These are phyloP conservation scores for Ophiostoma himal-ulmi DNA, from an alignment of 2,329 filamentous ascomycete species.

Conservation along the genomic window DNA sequence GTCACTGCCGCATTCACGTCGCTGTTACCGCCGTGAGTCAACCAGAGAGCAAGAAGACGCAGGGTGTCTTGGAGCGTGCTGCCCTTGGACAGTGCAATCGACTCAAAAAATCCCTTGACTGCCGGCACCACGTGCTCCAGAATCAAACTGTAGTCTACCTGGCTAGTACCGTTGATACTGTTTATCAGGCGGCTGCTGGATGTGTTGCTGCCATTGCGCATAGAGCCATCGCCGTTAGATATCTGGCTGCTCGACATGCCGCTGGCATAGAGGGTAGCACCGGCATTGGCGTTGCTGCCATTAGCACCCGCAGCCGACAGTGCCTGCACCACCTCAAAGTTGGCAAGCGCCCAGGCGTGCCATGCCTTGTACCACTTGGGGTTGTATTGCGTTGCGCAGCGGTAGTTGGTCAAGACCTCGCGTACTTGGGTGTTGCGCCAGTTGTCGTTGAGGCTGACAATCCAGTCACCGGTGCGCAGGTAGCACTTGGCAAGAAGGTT, in stretches of 20 bases:
- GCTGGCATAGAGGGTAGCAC: background rate
- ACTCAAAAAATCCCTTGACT: conserved; percentile 94
- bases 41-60: conserved; percentile 89
- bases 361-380: conserved; percentile 97
- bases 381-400: conserved; percentile 88
- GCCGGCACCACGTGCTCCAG: conserved; percentile 89
- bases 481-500: conserved; percentile 89
- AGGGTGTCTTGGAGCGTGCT: conserved; percentile 96
- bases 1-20: conserved; percentile 86
- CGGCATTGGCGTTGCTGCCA: background rate
- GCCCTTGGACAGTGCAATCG: conserved; percentile 82
- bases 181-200: background rate
- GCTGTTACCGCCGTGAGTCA: conserved; percentile 79
- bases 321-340: conserved; percentile 94
- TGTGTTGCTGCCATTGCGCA: background rate
- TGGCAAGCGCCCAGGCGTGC: conserved; percentile 97
- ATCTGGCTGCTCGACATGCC: conserved; percentile 11
- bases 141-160: conserved; percentile 63
- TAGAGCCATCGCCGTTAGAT: conserved; percentile 1
- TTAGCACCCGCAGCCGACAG: conserved; percentile 44
- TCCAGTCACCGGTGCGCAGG: conserved; percentile 93
- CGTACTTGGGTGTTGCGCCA: conserved; percentile 84
- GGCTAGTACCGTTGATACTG: conserved; percentile 28
- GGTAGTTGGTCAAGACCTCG: conserved; percentile 86
- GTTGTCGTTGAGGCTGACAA: conserved; percentile 76